phyloP scores from a whole-genome alignment of 306 rosid species.

The Dryas alaskensis region DNA sequence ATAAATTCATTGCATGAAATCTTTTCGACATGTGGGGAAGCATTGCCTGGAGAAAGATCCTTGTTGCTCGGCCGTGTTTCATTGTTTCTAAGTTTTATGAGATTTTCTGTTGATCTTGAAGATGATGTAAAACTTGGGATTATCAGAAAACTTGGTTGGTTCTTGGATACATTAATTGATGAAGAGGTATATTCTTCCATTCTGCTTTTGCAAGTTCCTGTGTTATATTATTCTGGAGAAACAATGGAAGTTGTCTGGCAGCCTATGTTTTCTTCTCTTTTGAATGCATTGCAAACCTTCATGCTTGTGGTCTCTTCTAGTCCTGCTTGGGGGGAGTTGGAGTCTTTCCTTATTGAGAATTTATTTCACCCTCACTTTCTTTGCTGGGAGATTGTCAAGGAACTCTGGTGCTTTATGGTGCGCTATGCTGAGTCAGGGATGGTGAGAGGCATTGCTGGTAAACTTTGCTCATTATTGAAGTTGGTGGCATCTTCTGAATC shows the following conservation, averaged over 20 bases:
- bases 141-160: conserved; percentile 58
- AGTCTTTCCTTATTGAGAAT: conserved; percentile 74
- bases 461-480: conserved; percentile 63
- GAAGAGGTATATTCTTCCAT: conserved; percentile 66
- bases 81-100: conserved; percentile 53
- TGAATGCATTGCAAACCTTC: conserved; percentile 74
- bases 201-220: conserved; percentile 68
- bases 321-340: conserved; percentile 57
- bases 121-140: conserved; percentile 52
- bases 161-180: conserved; percentile 56
- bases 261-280: conserved; percentile 55
- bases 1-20: conserved; percentile 33
- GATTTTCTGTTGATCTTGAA: conserved; percentile 52
- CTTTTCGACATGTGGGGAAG: conserved; percentile 47
- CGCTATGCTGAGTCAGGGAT: conserved; percentile 60
- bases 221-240: conserved; percentile 50
- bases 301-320: conserved; percentile 67
- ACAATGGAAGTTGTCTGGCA: conserved; percentile 54
- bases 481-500: conserved; percentile 58
- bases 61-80: conserved; percentile 51
- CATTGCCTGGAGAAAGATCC: conserved; percentile 39
- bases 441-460: conserved; percentile 45
- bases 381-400: conserved; percentile 84
- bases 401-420: conserved; percentile 84
- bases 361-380: conserved; percentile 90